phyloP scores from a whole-genome alignment of 306 rosid species.

The Trichosanthes truncata region DNA sequence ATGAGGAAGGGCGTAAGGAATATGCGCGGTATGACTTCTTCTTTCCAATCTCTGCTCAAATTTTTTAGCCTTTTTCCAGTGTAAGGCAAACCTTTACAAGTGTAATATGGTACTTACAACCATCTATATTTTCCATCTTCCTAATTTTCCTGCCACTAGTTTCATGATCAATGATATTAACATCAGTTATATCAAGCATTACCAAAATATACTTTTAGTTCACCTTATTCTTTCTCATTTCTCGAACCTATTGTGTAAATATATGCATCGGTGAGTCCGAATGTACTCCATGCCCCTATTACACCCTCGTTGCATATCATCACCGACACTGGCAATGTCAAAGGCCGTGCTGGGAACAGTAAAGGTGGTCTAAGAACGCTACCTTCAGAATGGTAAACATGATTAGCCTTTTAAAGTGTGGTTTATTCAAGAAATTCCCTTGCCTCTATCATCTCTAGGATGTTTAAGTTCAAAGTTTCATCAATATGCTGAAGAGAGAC shows the following conservation, averaged over 20 bases:
- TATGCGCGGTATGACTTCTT: slow-evolving; percentile 44
- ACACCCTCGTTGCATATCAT: background rate
- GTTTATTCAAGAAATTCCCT: background rate
- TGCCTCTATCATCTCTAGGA: background rate
- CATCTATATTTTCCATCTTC: background rate
- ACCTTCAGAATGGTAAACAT: background rate
- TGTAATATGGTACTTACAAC: background rate
- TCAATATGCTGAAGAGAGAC: background rate
- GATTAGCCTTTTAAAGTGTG: background rate
- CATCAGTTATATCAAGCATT: no score
- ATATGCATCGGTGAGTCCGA: background rate
- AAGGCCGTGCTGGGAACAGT: background rate
- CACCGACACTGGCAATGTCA: background rate
- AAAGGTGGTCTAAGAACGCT: background rate
- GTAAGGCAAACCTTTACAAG: no score
- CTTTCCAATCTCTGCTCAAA: background rate
- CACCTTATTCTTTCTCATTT: background rate
- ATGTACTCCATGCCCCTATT: background rate
- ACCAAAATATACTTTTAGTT: no score
- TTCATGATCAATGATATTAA: background rate
- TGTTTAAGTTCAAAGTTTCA: background rate
- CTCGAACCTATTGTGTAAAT: background rate
- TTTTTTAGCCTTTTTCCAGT: background rate
- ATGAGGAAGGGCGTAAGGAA: slow-evolving; percentile 62
- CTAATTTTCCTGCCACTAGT: background rate